Evolutionary conservation across 2,329 filamentous ascomycete genomes (phyloP).

Genomic region (Sporothrix pallida): DNA sequence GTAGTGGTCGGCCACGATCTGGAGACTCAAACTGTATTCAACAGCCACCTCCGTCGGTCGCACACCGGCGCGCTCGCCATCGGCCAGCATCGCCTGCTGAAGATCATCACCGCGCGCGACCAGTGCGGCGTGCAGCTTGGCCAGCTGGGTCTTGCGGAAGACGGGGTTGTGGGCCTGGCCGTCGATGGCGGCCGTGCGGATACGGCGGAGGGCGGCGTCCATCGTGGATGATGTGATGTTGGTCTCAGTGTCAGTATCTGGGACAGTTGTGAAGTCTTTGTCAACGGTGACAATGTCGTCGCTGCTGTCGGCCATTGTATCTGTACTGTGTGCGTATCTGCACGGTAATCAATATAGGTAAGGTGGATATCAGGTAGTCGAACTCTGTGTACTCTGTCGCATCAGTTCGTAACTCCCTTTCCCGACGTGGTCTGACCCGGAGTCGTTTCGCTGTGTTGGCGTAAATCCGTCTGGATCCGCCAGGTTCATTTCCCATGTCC

Average conservation of each 20-base stretch:
- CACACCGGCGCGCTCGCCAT: background rate
- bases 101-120: background rate
- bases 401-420: no score
- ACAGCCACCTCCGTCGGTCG: background rate
- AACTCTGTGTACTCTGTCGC: no score
- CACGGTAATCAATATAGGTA: background rate
- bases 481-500: background rate
- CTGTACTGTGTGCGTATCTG: background rate
- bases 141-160: conserved; percentile 18
- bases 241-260: no score
- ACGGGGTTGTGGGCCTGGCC: conserved; percentile 17
- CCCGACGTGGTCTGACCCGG: background rate
- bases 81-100: background rate
- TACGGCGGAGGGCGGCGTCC: conserved; percentile 1
- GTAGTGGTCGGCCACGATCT: background rate
- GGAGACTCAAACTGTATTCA: background rate
- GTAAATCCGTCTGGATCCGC: background rate
- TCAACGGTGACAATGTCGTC: background rate
- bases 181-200: conserved; percentile 9
- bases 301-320: background rate
- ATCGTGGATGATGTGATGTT: background rate
- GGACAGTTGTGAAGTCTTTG: background rate
- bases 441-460: background rate
- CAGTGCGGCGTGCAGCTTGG: background rate
- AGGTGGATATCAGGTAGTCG: background rate